Conservation (phyloP, 768 basidiomycete species). For the Mycena haematopus region DNA sequence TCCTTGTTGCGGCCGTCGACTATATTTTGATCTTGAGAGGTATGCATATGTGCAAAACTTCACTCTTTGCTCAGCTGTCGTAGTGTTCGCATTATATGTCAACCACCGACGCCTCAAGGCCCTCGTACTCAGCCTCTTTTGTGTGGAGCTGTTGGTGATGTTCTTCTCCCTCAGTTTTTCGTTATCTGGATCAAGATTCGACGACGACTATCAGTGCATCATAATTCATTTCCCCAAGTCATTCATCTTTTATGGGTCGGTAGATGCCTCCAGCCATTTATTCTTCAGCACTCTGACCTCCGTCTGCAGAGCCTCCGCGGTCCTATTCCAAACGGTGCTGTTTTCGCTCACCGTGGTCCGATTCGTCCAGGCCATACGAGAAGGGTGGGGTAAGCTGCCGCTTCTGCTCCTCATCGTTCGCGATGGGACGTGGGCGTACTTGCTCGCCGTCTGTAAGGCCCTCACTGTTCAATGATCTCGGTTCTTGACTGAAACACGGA, state of each 20-base stretch:
- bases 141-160: no score
- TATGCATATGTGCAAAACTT: not conserved
- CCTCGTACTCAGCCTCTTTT: not conserved
- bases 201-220: not conserved
- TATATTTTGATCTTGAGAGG: constrained; percentile 2
- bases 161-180: not conserved
- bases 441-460: not conserved
- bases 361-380: not conserved
- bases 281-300: no score
- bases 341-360: not conserved
- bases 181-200: not conserved
- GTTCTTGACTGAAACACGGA: no score
- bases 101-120: not conserved
- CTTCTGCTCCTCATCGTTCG: not conserved
- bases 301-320: not conserved
- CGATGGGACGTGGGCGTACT: constrained; percentile 9
- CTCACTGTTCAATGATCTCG: not conserved
- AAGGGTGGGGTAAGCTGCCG: not conserved
- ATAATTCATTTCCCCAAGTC: not conserved
- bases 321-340: not conserved
- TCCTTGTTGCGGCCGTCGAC: not conserved
- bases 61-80: not conserved
- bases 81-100: constrained; percentile 10
- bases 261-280: not conserved
- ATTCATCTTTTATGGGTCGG: not conserved